A percentile compares a stretch with the other conserved stretches of the same genome.
phyloP scores from a whole-genome alignment of 2,329 filamentous ascomycete genomes.

The Paracoccidioides lutzii region DNA sequence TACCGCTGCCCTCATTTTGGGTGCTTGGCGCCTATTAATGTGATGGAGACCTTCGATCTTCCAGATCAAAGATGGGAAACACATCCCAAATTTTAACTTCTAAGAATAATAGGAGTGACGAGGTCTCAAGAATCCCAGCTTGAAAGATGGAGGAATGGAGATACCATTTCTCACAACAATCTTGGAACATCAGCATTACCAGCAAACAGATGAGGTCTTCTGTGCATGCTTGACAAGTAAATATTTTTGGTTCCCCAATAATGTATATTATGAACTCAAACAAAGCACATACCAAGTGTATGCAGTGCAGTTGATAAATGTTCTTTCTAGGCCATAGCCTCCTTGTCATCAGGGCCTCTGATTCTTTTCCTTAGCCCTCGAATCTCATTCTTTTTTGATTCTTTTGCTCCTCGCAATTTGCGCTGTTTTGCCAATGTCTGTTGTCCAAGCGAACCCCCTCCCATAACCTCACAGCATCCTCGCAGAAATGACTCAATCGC shows the following conservation, averaged over 20 bases:
- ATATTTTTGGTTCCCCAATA: constrained; percentile 1
- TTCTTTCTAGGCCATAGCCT: neutral
- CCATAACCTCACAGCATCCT: constrained; percentile 1
- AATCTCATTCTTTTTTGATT: neutral
- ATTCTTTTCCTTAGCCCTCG: neutral
- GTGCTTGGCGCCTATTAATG: constrained; percentile 56
- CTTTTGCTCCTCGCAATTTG: neutral
- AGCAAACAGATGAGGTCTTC: neutral
- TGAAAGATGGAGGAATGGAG: neutral
- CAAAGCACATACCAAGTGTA: neutral
- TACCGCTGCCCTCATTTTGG: constrained; percentile 52
- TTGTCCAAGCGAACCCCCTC: neutral
- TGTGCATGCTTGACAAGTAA: neutral
- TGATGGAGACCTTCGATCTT: constrained; percentile 18
- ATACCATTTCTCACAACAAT: neutral
- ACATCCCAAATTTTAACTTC: neutral
- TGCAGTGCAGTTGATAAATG: neutral
- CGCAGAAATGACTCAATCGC: constrained; percentile 33
- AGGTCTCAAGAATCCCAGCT: neutral
- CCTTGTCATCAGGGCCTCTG: neutral
- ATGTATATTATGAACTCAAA: neutral
- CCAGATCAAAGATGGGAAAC: neutral
- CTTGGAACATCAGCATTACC: neutral
- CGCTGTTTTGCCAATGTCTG: neutral
- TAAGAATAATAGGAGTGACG: no score